A percentile compares a stretch with the other conserved stretches of the same genome.
Conservation (phyloP, 1,284 basidiomycete species). For the Irpex sp. region DNA sequence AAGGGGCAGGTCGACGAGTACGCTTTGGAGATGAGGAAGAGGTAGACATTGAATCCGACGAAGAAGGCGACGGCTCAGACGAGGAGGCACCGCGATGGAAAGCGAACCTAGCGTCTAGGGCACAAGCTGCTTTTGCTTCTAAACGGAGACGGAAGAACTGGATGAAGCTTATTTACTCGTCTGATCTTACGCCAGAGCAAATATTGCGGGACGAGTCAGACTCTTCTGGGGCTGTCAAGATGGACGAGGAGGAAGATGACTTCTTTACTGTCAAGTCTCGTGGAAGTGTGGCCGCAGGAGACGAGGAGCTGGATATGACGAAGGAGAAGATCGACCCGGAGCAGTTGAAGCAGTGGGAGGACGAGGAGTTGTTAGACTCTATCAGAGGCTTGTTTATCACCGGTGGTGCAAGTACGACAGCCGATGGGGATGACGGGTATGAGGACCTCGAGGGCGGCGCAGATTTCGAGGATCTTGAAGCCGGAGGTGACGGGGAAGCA, state of each 20-base stretch:
- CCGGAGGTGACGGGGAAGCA: constrained; percentile 25
- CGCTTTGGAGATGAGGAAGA: constrained; percentile 43
- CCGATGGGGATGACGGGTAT: constrained; percentile 38
- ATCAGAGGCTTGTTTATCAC: constrained; percentile 92
- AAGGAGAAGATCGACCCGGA: constrained; percentile 51
- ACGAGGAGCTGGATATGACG: constrained; percentile 61
- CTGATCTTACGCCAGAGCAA: constrained; percentile 64
- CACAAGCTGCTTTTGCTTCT: constrained; percentile 44
- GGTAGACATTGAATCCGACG: constrained; percentile 45
- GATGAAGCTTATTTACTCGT: constrained; percentile 84
- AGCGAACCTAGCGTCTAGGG: constrained; percentile 58
- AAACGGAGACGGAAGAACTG: constrained; percentile 60
- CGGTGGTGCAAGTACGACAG: constrained; percentile 45
- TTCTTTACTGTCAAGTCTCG: constrained; percentile 65
- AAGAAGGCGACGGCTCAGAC: constrained; percentile 34
- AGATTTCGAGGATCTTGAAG: constrained; percentile 41
- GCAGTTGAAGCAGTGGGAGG: constrained; percentile 72
- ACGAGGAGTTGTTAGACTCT: constrained; percentile 81
- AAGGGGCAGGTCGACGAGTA: constrained; percentile 15
- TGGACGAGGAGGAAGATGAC: constrained; percentile 52
- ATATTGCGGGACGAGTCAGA: constrained; percentile 50
- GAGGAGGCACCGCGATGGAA: constrained; percentile 72
- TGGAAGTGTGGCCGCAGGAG: constrained; percentile 35
- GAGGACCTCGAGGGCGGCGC: constrained; percentile 38
- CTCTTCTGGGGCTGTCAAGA: constrained; percentile 27